Evolutionary conservation across 176 grass and related monocot genomes (phyloP), one percentile per base, ranked within the genome.

Genomic region (Carex myosuroides): DNA sequence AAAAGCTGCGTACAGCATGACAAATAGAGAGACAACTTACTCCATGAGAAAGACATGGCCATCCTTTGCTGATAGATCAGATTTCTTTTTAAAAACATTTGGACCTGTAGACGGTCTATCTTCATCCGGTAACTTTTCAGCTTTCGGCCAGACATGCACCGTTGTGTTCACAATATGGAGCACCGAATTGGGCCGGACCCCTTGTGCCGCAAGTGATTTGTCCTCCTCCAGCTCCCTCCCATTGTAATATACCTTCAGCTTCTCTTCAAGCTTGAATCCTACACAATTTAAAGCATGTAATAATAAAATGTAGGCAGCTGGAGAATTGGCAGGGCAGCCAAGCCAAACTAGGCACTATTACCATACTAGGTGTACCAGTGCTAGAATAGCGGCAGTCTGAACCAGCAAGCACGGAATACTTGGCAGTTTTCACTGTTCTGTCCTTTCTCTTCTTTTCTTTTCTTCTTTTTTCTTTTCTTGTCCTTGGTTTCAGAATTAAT

Each of bases 11-110:
- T 37, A 58, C 21, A 13, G 41, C n/a, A 84, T 84, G 30, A 77
- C 73, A 77, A 56, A 69, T 69, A 39, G 20, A 82, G 18, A 83
- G 61, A 68, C 13, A 67, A 44, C 95, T 93, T 93, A 98, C 95
- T 98, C 95, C 89, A 95, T 90, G 66, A 98, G 87, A 89, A 98
- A 93, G 53, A 95, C 89, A 90, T 93, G 91, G 12, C 95, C 95
- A 86, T 98, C 95, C 80, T 89, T 98, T 41, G 95, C 85, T 9
- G 95, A 98, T 71, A 98, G 87, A 39, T 98, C 95, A 33, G 88
- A 64, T 92, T 93, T 98, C 85, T 93, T 98, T 85, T 91, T 98
- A 87, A 95, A 95, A 83, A 92, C 92, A 30, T 91, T 92, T 75
- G 96, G 88, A 86, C 89, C 87, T 54, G 90, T 88, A 78, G 92